These are phyloP conservation scores for Mortierella sp. DNA, from an alignment of 371 early-diverging fungal species.

Conservation along the genomic window DNA sequence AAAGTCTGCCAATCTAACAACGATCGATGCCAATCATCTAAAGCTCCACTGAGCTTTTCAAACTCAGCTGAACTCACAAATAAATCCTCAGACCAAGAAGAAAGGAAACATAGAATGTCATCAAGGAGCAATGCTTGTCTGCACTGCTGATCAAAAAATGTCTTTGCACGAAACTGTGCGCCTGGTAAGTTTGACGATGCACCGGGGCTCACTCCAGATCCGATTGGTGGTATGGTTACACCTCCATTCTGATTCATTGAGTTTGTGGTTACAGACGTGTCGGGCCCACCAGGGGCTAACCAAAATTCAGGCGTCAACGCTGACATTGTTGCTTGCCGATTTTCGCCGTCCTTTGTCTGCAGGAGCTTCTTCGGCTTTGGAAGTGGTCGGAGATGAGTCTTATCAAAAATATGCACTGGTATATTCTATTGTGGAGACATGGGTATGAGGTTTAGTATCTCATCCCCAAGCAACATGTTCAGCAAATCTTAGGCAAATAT, in stretches of 20 bases:
- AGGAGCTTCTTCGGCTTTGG: slow-evolving; percentile 21
- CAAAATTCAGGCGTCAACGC: slow-evolving; percentile 18
- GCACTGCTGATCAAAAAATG: slow-evolving; percentile 53
- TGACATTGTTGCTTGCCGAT: neutral
- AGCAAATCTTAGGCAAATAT: neutral
- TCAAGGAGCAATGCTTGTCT: slow-evolving; percentile 47
- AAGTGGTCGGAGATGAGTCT: slow-evolving; percentile 39
- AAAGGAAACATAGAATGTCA: slow-evolving; percentile 40
- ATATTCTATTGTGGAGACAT: slow-evolving; percentile 25
- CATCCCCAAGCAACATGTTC: neutral
- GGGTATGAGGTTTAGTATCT: neutral
- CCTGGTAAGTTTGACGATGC: slow-evolving; percentile 29
- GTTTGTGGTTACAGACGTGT: neutral
- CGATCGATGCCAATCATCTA: slow-evolving; percentile 48
- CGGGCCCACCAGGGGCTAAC: neutral
- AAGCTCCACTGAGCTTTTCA: slow-evolving; percentile 37
- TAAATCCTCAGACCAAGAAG: slow-evolving; percentile 49
- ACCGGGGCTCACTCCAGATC: slow-evolving; percentile 8
- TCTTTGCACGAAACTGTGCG: slow-evolving; percentile 39
- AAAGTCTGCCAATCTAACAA: slow-evolving; percentile 45
- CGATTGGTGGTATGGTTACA: slow-evolving; percentile 9
- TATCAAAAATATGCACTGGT: slow-evolving; percentile 48
- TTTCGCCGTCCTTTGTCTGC: slow-evolving; percentile 1
- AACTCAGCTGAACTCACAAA: slow-evolving; percentile 49
- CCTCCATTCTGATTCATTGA: slow-evolving; percentile 1